Conservation (phyloP, 148 eudicot species). For the Nepenthes gracilis region DNA sequence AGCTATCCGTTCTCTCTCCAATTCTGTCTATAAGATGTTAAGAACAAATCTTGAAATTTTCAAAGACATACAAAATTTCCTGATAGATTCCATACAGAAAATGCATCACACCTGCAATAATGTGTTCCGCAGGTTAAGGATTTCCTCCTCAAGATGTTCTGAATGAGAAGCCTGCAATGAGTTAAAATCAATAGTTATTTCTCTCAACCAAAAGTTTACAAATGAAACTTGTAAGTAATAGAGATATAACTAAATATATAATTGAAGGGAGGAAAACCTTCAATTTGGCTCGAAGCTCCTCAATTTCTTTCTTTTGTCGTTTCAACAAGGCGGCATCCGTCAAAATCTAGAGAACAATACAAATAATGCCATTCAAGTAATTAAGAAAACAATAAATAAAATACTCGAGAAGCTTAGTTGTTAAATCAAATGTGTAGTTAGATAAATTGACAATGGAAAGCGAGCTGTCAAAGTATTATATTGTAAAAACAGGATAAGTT, state of each 20-base stretch:
- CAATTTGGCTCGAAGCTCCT: constrained; percentile 84
- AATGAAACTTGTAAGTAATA: neutral
- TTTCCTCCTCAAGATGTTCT: constrained; percentile 86
- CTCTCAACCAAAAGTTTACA: constrained; percentile 2
- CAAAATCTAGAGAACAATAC: constrained; percentile 45
- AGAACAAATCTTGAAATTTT: constrained; percentile 6
- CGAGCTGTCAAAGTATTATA: constrained; percentile 1
- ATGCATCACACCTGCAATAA: constrained; percentile 56
- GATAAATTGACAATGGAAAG: neutral
- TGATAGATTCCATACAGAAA: constrained; percentile 1
- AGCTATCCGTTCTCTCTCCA: constrained; percentile 93
- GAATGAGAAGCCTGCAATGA: constrained; percentile 61
- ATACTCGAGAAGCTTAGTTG: no score
- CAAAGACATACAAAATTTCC: constrained; percentile 1
- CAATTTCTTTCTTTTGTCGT: constrained; percentile 96
- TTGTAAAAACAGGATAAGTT: neutral
- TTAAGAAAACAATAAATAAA: neutral
- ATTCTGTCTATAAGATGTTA: constrained; percentile 45
- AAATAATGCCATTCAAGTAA: constrained; percentile 1
- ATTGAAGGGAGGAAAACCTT: constrained; percentile 34
- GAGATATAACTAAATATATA: neutral
- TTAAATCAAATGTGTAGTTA: no score
- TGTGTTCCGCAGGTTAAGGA: constrained; percentile 78
- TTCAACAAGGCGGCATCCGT: constrained; percentile 97
- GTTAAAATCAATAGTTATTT: neutral